Conservation (phyloP, 2,329 filamentous ascomycete genomes). For the Fusarium piperis region DNA sequence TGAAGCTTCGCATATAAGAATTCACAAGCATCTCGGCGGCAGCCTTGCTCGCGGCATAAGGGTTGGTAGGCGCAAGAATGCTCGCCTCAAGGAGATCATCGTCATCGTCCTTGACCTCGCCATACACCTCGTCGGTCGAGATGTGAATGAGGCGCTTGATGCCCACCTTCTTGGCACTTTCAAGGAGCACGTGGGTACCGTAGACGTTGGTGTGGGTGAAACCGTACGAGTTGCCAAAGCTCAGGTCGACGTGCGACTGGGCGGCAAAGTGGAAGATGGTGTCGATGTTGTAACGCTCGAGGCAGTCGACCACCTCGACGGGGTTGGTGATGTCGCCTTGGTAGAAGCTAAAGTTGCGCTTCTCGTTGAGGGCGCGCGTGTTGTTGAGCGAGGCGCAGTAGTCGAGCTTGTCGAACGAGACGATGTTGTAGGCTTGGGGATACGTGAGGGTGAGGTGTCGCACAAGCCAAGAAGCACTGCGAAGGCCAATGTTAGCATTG, state of each 20-base stretch:
- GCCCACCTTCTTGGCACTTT: slow-evolving; percentile 77
- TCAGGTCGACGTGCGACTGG: slow-evolving; percentile 85
- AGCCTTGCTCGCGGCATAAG: slow-evolving; percentile 84
- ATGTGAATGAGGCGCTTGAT: slow-evolving; percentile 82
- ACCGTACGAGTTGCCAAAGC: slow-evolving; percentile 83
- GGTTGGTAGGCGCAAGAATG: slow-evolving; percentile 81
- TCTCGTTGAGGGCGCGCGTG: slow-evolving; percentile 72
- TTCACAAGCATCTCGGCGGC: slow-evolving; percentile 86
- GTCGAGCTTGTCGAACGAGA: slow-evolving; percentile 87
- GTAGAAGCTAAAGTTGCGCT: slow-evolving; percentile 80
- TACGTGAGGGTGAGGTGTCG: slow-evolving; percentile 81
- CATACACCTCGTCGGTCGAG: slow-evolving; percentile 87
- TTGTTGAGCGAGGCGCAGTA: slow-evolving; percentile 86
- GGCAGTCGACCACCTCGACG: slow-evolving; percentile 73
- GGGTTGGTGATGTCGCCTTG: slow-evolving; percentile 81
- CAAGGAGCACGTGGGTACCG: slow-evolving; percentile 82
- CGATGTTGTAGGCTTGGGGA: slow-evolving; percentile 76
- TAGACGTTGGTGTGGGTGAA: slow-evolving; percentile 87
- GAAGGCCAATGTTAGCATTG: slow-evolving; percentile 17
- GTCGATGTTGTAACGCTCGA: slow-evolving; percentile 78
- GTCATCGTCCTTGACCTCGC: slow-evolving; percentile 77
- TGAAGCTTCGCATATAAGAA: slow-evolving; percentile 84
- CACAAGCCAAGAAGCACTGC: slow-evolving; percentile 83
- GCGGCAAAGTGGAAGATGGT: slow-evolving; percentile 87
- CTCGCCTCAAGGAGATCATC: slow-evolving; percentile 80